These are phyloP conservation scores for Xylaria hypoxylon DNA, from an alignment of 2,329 filamentous ascomycete species.

Conservation along the genomic window DNA sequence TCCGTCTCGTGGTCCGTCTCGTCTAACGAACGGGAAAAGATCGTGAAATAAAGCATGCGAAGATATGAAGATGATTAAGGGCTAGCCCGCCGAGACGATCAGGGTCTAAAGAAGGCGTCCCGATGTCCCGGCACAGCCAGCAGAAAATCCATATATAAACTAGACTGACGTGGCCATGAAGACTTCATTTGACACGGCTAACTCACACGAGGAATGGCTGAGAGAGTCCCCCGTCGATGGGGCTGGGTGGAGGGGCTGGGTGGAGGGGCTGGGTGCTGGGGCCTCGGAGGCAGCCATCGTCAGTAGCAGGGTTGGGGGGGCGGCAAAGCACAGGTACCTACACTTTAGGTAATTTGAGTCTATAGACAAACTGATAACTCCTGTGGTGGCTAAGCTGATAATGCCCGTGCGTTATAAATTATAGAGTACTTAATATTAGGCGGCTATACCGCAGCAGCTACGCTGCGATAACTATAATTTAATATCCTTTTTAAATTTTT, in stretches of 20 bases:
- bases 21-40: constrained; percentile 1
- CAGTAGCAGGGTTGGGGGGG: neutral
- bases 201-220: constrained; percentile 24
- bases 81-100: neutral
- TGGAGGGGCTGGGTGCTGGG: constrained; percentile 31
- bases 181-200: constrained; percentile 33
- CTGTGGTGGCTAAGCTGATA: too few species aligned
- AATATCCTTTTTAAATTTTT: too few species aligned
- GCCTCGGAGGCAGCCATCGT: constrained; percentile 16
- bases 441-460: too few species aligned
- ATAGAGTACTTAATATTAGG: too few species aligned
- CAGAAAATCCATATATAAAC: constrained; percentile 11
- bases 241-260: constrained; percentile 36
- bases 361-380: too few species aligned
- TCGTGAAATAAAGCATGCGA: neutral
- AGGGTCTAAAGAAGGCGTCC: constrained; percentile 9
- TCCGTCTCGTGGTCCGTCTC: neutral
- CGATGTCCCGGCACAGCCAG: constrained; percentile 25
- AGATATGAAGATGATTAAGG: neutral
- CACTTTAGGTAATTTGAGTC: too few species aligned
- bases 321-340: neutral
- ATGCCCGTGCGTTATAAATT: too few species aligned
- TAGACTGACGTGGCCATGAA: constrained; percentile 25
- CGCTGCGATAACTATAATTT: too few species aligned
- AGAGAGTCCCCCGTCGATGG: neutral